Conservation (phyloP, 352 stramenopile species). For the Pythium folliculosum region DNA sequence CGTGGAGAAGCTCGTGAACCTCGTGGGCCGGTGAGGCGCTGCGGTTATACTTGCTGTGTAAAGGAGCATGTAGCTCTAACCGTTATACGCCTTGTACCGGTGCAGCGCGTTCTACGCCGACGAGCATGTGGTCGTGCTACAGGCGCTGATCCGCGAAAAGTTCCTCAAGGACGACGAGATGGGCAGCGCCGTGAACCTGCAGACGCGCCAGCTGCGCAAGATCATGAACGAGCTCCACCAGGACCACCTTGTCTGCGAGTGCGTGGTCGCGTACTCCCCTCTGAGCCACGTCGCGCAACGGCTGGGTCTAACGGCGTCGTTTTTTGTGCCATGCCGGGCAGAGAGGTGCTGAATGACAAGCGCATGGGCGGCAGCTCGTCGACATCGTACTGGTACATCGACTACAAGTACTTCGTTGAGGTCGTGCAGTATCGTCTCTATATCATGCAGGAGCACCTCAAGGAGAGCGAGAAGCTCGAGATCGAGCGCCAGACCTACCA, state of each 20-base stretch:
- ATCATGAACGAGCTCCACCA: conserved; percentile 89
- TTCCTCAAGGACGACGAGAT: conserved; percentile 91
- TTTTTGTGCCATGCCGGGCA: conserved; percentile 20
- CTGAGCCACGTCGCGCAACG: neutral
- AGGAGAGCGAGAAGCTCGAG: conserved; percentile 84
- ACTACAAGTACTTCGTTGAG: conserved; percentile 93
- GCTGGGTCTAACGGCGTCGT: neutral
- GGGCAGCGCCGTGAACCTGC: conserved; percentile 85
- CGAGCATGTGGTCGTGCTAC: conserved; percentile 86
- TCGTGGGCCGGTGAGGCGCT: conserved; percentile 66
- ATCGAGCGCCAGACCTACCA: conserved; percentile 88
- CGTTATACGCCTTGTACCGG: too few species aligned
- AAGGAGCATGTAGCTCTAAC: neutral
- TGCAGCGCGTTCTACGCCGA: conserved; percentile 87
- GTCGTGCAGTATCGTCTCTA: conserved; percentile 89
- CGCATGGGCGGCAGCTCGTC: conserved; percentile 78
- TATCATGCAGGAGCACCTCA: conserved; percentile 86
- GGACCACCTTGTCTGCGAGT: conserved; percentile 87
- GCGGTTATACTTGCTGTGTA: neutral
- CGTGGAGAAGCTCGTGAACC: conserved; percentile 86
- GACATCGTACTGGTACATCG: conserved; percentile 91
- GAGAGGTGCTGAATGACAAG: conserved; percentile 89
- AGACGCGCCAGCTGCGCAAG: conserved; percentile 88
- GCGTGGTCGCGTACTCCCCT: conserved; percentile 13
- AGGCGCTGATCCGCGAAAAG: conserved; percentile 83